Base-by-base conservation (phyloP, 805 yeast genomes). In the Debaryomyces prosopidis region DNA sequence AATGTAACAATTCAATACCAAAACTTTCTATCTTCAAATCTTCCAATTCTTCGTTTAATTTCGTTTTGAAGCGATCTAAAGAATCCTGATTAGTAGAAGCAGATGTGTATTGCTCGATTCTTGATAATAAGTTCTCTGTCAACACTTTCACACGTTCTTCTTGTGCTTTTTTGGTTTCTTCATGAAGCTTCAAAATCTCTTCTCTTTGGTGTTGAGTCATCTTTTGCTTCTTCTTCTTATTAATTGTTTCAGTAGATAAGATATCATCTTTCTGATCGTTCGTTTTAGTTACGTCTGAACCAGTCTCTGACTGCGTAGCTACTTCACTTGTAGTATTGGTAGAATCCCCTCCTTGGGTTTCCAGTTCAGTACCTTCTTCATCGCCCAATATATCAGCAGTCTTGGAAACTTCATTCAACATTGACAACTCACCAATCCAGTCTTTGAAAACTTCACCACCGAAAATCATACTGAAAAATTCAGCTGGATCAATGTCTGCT, bases 11-110 rank as follows among this genome's bases (percentile, higher is more conserved):
- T 66, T 92, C 96, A 41, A 92, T 68, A 11, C 99, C 99, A 69
- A 94, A 94, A 43, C 96, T 88, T 73, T 94, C 99, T 77, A 89
- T 81, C 65, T 94, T 94, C 60, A 94, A 72, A 49, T 87, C 87
- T 53, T 87, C 91, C 36, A 87, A 79, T 59, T 87, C 94, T 44
- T 71, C 69, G 33, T 69, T 65, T 23, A 87, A 69, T 52, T 81
- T 81, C 10, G 57, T 55, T n/a, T 63, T 67, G 58, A 80, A 86
- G 0, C 85, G 76, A 5, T 65, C 62, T 42, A 85, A 73, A 33
- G 90, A 83, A 27, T 82, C 88, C 0, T 69, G 71, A 42, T 81
- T 83, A 54, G 79, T 77, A 26, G 75, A 77, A n/a, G 90, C 81
- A 56, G 84, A 87, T 10, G 69, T 56, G 50, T 74, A 75, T 23